Evolutionary conservation across 495 filamentous ascomycete genomes (phyloP), one percentile per base, ranked within the genome.

Genomic region (Aspergillus mulundensis): DNA sequence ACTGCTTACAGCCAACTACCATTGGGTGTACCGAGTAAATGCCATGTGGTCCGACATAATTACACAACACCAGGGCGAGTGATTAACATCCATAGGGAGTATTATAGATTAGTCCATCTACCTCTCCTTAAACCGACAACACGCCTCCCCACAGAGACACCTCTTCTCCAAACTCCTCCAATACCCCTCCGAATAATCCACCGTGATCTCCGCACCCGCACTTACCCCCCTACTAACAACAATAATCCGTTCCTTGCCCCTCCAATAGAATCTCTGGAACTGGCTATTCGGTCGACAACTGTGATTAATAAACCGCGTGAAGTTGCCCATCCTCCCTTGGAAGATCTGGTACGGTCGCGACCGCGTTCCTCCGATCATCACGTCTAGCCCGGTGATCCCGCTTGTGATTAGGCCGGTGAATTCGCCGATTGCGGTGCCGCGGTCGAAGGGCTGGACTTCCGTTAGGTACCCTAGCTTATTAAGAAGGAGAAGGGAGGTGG

Each of bases 271-370:
- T n/a, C 63, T 60, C 43, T 74, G 61, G 51, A 74, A 74, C 58
- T 74, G 69, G 30, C 60, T 61, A 32, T 72, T 76, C 15, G 70
- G 69, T 7, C 62, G 54, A 53, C 70, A 75, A n/a, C 63, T 70
- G 50, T 76, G 73, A 45, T 74, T 74, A 46, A 74, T 64, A 45
- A 77, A 76, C 6, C 73, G 65, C 12, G 73, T 77, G 51, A 73
- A 72, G 56, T 77, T 76, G 10, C 74, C 73, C 54, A 65, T 60
- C 20, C 56, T 41, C 0, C 70, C 73, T 61, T 66, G 60, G 55
- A 55, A 66, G 30, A 62, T 66, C 47, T 66, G 63, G 40, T 66
- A 66, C 2, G 54, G 28, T 66, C 63, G 59, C 1, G 23, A 25
- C 21, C 44, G 41, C 14, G 55, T 40, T 7, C 60, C 60, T 52